Conservation (phyloP, 257 asterid genomes). For the Rehmannia glutinosa region DNA sequence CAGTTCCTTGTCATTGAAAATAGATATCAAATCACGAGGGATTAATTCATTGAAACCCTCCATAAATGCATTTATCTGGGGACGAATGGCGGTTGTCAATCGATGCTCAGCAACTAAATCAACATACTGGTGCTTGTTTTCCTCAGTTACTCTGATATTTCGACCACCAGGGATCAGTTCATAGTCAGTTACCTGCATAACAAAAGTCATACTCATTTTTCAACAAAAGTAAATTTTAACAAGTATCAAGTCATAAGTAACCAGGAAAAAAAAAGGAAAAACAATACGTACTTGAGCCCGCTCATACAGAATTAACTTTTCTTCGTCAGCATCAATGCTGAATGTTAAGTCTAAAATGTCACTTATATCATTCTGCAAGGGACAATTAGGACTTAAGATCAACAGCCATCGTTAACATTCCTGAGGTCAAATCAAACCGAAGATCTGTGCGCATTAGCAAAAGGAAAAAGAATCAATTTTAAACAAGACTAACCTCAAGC, state of each 20-base stretch:
- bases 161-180: slow-evolving; percentile 89
- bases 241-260: slow-evolving; percentile 1
- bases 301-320: slow-evolving; percentile 82
- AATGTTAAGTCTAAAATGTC: slow-evolving; percentile 82
- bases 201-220: slow-evolving; percentile 10
- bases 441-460: neutral
- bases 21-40: slow-evolving; percentile 68
- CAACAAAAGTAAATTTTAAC: neutral
- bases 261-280: too few species aligned
- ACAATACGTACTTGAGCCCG: slow-evolving; percentile 70
- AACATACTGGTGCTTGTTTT: slow-evolving; percentile 90
- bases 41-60: slow-evolving; percentile 83
- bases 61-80: slow-evolving; percentile 90
- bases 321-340: slow-evolving; percentile 98
- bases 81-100: slow-evolving; percentile 90
- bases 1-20: slow-evolving; percentile 86
- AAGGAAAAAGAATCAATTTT: neutral
- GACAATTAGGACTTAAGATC: neutral
- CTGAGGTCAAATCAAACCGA: neutral
- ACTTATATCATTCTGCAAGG: slow-evolving; percentile 85
- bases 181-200: slow-evolving; percentile 79
- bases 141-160: slow-evolving; percentile 87
- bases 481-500: slow-evolving; percentile 63
- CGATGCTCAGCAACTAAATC: slow-evolving; percentile 97
- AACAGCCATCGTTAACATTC: neutral